These are phyloP conservation scores for Ceratocystis papillata DNA, from an alignment of 2,329 filamentous ascomycete genomes.

Conservation along the genomic window DNA sequence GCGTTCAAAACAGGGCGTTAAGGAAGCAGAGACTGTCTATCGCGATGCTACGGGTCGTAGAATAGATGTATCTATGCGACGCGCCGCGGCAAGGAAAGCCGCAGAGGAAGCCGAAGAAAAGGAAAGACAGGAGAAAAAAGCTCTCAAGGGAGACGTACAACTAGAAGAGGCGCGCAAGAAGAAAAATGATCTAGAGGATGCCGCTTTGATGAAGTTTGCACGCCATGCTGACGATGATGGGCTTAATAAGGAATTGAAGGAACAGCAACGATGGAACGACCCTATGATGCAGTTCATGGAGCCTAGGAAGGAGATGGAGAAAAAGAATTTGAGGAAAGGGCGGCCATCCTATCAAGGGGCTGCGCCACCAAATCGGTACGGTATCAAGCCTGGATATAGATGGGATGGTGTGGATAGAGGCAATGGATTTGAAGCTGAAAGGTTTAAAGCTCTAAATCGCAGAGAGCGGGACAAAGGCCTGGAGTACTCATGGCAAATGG, in stretches of 20 bases:
- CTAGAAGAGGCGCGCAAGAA: conserved; percentile 53
- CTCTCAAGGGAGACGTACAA: conserved; percentile 78
- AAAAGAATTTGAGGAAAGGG: conserved; percentile 31
- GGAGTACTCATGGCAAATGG: conserved; percentile 94
- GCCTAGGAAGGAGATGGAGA: conserved; percentile 36
- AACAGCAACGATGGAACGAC: conserved; percentile 78
- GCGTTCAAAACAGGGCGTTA: conserved; percentile 32
- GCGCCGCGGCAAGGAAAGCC: conserved; percentile 66
- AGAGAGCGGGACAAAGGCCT: conserved; percentile 65
- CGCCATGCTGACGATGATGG: conserved; percentile 72
- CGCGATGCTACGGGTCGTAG: conserved; percentile 90
- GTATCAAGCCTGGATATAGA: conserved; percentile 78
- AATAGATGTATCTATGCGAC: conserved; percentile 83
- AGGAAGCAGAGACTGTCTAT: conserved; percentile 65
- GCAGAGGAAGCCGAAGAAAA: conserved; percentile 60
- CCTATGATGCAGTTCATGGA: conserved; percentile 72
- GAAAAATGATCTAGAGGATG: conserved; percentile 62
- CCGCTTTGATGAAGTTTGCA: conserved; percentile 70
- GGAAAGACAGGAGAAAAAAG: conserved; percentile 55
- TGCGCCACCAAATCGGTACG: conserved; percentile 82
- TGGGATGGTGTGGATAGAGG: conserved; percentile 96
- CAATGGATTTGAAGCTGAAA: conserved; percentile 86
- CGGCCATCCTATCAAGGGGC: conserved; percentile 67
- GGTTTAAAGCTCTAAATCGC: conserved; percentile 78
- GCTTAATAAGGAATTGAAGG: conserved; percentile 73